Base-by-base conservation (phyloP, 257 asterid genomes). In the Echites panduratus region DNA sequence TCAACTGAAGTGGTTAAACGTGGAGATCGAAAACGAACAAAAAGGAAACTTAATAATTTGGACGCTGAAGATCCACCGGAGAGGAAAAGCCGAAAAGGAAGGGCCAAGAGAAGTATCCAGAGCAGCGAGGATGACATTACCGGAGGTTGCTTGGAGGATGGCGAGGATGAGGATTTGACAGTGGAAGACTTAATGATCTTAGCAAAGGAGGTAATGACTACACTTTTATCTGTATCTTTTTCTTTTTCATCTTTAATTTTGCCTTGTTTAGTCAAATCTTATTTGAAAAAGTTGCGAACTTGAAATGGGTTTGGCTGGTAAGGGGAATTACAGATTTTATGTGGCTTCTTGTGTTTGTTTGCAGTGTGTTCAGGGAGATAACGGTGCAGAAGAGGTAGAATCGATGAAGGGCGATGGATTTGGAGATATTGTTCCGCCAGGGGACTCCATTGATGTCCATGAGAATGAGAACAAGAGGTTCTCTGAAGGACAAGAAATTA, bases 161-260 rank as follows among this genome's bases (percentile, higher is more conserved):
- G 56, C 44, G 84, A 81, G 8, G 68, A 70, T 17, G 85, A 70
- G 38, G 85, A 84, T 74, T 75, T 84, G 76, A 84, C 85, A 0
- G 70, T 84, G 49, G 85, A 84, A 32, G 88, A 84, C 66, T 57
- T 84, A 40, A 72, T 84, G 77, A 75, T 50, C 61, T 82, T 82
- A 29, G 88, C 88, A 32, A 74, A 82, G 72, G 88, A 84, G 87
- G 87, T 77, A 27, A 43, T n/a, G n/a, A n/a, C n/a, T n/a, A n/a
- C n/a, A n/a, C n/a, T n/a, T n/a, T n/a, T n/a, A n/a, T n/a, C n/a
- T n/a, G n/a, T n/a, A n/a, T n/a, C n/a, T n/a, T n/a, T n/a, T n/a
- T n/a, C n/a, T n/a, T n/a, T n/a, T n/a, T n/a, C n/a, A n/a, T n/a
- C n/a, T n/a, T n/a, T n/a, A n/a, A n/a, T n/a, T n/a, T n/a, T n/a